Percentiles rank a stretch among this genome's conserved stretches.
Conservation (phyloP, 495 filamentous ascomycete genomes). For the Patellaria atrata region DNA sequence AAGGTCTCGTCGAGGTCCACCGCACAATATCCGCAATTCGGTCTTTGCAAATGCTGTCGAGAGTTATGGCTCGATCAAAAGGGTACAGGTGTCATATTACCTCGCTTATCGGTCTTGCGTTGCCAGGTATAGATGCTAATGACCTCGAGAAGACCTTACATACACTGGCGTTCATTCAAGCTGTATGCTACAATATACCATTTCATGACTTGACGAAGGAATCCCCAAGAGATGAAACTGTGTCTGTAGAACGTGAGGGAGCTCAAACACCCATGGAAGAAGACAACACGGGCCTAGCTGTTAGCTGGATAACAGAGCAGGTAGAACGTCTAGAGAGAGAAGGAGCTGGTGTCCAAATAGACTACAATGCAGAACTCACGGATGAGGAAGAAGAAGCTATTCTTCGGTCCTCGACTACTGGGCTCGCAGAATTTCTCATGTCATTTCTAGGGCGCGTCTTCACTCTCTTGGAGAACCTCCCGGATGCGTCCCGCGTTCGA, state of each 20-base stretch:
- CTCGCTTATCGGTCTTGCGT: constrained; percentile 72
- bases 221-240: constrained; percentile 11
- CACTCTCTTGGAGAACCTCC: constrained; percentile 85
- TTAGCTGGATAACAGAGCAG: constrained; percentile 86
- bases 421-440: constrained; percentile 80
- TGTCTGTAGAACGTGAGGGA: too few species aligned
- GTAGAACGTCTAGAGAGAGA: constrained; percentile 87
- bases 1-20: constrained; percentile 94
- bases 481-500: constrained; percentile 71
- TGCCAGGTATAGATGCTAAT: constrained; percentile 95
- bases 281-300: constrained; percentile 53
- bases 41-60: constrained; percentile 74
- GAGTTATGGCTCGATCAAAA: constrained; percentile 77
- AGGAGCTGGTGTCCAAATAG: constrained; percentile 65
- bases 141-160: constrained; percentile 93
- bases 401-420: constrained; percentile 87
- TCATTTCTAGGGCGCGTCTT: constrained; percentile 89
- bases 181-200: constrained; percentile 87
- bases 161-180: constrained; percentile 86
- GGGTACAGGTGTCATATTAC: constrained; percentile 93
- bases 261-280: constrained; percentile 28
- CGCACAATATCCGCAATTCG: constrained; percentile 88
- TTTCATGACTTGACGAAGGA: constrained; percentile 63
- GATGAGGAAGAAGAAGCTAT: constrained; percentile 84
- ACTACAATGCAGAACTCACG: constrained; percentile 68